Evolutionary conservation across 306 rosid species (phyloP).

Genomic region (Trifolium fragiferum): DNA sequence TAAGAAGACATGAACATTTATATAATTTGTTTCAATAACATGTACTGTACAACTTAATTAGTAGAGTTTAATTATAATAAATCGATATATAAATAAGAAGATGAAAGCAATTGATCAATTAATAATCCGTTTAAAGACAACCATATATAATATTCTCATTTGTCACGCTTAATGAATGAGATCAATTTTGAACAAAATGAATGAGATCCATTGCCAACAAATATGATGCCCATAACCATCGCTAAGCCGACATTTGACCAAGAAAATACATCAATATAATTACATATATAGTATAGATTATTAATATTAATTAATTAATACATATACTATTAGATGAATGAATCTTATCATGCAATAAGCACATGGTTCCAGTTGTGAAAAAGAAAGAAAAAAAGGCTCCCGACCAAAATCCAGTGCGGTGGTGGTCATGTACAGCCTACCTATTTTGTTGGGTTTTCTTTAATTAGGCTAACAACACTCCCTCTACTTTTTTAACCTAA

Average conservation of each 20-base stretch:
- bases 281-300: background rate
- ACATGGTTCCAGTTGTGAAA: conserved; percentile 47
- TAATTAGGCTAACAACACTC: background rate
- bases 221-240: background rate
- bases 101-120: too few relatives aligned
- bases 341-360: conserved; percentile 10
- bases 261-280: background rate
- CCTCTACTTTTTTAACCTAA: background rate
- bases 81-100: too few relatives aligned
- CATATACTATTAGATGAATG: background rate
- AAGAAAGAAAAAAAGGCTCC: conserved; percentile 25
- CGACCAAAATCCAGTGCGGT: conserved; percentile 40
- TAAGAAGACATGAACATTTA: too few relatives aligned
- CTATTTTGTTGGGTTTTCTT: conserved; percentile 1
- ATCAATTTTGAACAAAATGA: too few relatives aligned
- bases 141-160: background rate
- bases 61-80: too few relatives aligned
- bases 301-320: background rate
- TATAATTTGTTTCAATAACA: too few relatives aligned
- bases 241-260: conserved; percentile 31
- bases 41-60: too few relatives aligned
- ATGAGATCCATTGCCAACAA: too few relatives aligned
- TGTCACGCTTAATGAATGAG: background rate
- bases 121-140: background rate
- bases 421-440: conserved; percentile 32